These are phyloP conservation scores for Sporodiniella umbellata DNA, from an alignment of 371 early-diverging fungal genomes.

Conservation along the genomic window DNA sequence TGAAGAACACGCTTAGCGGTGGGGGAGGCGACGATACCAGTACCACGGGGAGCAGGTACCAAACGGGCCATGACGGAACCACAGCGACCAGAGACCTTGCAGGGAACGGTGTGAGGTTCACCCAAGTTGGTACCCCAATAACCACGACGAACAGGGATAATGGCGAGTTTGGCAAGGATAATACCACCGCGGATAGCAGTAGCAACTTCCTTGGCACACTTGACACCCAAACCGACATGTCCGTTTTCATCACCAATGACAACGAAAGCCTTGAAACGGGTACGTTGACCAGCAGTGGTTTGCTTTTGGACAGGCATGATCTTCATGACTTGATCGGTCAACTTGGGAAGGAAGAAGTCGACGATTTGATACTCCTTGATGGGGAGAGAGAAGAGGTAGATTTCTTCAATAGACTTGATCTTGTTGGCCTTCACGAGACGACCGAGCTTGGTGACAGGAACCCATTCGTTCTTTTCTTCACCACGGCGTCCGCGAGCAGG, in stretches of 20 bases:
- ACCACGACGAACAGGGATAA: constrained; percentile 98
- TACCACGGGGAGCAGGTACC: constrained; percentile 56
- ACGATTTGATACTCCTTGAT: constrained; percentile 99
- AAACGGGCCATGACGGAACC: constrained; percentile 95
- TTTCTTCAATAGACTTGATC: constrained; percentile 93
- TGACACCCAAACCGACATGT: constrained; percentile 99
- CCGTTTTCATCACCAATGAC: constrained; percentile 98
- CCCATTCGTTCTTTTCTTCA: constrained; percentile 90
- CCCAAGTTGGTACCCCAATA: constrained; percentile 98
- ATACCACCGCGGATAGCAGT: constrained; percentile 99
- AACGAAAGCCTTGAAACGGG: constrained; percentile 99
- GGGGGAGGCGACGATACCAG: constrained; percentile 98
- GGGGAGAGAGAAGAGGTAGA: constrained; percentile 97
- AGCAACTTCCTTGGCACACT: constrained; percentile 99
- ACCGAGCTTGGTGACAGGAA: constrained; percentile 64
- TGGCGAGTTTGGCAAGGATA: constrained; percentile 97
- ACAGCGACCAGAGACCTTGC: constrained; percentile 99
- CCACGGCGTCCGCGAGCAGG: constrained; percentile 83
- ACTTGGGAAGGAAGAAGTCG: constrained; percentile 93
- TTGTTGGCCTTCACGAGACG: constrained; percentile 95
- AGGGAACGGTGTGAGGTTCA: constrained; percentile 98
- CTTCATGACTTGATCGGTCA: constrained; percentile 99
- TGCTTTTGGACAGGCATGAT: constrained; percentile 99
- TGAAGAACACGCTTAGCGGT: constrained; percentile 97
- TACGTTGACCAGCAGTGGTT: constrained; percentile 99